Percentiles rank a stretch among this genome's conserved stretches.
phyloP scores from a whole-genome alignment of 2,329 filamentous ascomycete species.

The Apiospora kogelbergensis region DNA sequence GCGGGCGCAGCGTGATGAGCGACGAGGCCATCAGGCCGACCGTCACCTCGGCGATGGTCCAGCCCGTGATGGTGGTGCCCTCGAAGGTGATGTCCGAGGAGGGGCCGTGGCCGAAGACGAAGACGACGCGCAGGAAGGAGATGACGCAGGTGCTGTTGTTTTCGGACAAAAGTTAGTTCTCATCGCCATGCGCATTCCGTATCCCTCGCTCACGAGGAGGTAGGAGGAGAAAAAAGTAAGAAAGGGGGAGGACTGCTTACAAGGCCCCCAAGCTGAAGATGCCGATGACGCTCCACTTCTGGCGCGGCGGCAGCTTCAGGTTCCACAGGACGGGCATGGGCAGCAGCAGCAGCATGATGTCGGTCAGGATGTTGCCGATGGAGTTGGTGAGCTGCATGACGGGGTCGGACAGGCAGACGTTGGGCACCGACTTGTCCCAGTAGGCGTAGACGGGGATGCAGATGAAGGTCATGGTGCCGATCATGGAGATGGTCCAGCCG shows the following conservation, averaged over 20 bases:
- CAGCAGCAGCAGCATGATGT: conserved; percentile 22
- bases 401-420: conserved; percentile 17
- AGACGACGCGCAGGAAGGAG: conserved; percentile 22
- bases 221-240: neutral
- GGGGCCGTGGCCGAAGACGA: conserved; percentile 15
- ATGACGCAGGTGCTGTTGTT: conserved; percentile 18
- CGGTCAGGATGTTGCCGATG: conserved; percentile 23
- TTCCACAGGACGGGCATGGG: conserved; percentile 23
- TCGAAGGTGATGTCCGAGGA: conserved; percentile 18
- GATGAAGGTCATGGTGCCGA: conserved; percentile 21
- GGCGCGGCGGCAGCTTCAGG: conserved; percentile 20
- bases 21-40: conserved; percentile 22
- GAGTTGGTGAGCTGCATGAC: conserved; percentile 21
- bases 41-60: conserved; percentile 21
- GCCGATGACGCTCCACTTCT: conserved; percentile 21
- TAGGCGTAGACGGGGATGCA: conserved; percentile 18
- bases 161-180: neutral
- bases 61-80: conserved; percentile 16
- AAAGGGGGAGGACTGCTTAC: too few relatives aligned
- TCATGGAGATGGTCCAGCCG: conserved; percentile 20
- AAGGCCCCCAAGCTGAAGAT: conserved; percentile 23
- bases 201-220: neutral
- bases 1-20: conserved; percentile 22
- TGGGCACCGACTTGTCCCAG: conserved; percentile 13
- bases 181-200: too few relatives aligned